A percentile compares a stretch with the other conserved stretches of the same genome.
Conservation (phyloP, 148 eudicot genomes). For the Rhododendron simsii region DNA sequence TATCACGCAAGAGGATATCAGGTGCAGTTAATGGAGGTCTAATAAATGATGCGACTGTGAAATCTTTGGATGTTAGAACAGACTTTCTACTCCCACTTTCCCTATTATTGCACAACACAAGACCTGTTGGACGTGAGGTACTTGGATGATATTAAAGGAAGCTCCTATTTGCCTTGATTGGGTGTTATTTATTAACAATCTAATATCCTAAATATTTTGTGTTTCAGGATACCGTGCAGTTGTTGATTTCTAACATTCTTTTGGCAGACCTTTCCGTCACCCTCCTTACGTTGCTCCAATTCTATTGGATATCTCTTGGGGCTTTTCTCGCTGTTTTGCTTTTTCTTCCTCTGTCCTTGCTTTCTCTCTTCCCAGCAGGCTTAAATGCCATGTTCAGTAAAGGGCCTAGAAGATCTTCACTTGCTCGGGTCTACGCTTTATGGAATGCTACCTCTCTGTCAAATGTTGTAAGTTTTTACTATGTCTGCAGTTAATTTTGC, state of each 20-base stretch:
- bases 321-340: constrained; percentile 72
- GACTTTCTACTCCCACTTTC: constrained; percentile 62
- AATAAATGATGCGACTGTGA: constrained; percentile 58
- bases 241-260: constrained; percentile 63
- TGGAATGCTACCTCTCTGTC: constrained; percentile 79
- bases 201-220: constrained; percentile 13
- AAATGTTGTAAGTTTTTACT: constrained; percentile 52
- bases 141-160: background rate
- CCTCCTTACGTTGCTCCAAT: constrained; percentile 61
- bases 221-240: constrained; percentile 74
- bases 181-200: background rate
- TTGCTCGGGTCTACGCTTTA: constrained; percentile 76
- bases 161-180: background rate
- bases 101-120: constrained; percentile 65
- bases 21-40: constrained; percentile 64
- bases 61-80: constrained; percentile 53
- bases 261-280: constrained; percentile 72
- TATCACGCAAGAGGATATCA: constrained; percentile 46
- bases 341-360: constrained; percentile 78
- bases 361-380: constrained; percentile 82
- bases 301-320: constrained; percentile 77
- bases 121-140: constrained; percentile 79
- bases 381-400: constrained; percentile 73
- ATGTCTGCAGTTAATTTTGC: background rate
- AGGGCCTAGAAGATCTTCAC: constrained; percentile 68